Evolutionary conservation across 768 basidiomycete species (phyloP).

Genomic region (Termitomyces sp.): DNA sequence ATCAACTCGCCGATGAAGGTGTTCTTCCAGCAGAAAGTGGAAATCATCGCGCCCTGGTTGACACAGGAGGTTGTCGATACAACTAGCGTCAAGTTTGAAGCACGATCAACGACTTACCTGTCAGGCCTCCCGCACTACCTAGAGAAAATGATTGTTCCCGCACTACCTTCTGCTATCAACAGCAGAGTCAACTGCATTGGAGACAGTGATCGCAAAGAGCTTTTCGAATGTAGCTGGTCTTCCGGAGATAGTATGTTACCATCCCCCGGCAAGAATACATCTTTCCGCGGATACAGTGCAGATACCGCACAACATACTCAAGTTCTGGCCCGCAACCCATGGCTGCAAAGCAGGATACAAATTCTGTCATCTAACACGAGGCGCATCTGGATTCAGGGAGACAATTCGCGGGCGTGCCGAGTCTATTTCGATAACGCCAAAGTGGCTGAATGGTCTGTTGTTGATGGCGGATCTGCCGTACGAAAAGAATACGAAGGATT

Average conservation of each 20-base stretch:
- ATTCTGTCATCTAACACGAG: slow-evolving; percentile 17
- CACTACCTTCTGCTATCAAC: slow-evolving; percentile 17
- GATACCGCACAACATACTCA: background rate
- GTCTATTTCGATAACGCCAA: slow-evolving; percentile 41
- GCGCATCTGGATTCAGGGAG: slow-evolving; percentile 39
- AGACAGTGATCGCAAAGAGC: slow-evolving; percentile 13
- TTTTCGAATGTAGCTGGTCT: slow-evolving; percentile 23
- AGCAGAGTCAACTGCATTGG: slow-evolving; percentile 11
- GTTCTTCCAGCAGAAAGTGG: slow-evolving; percentile 61
- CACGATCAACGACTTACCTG: slow-evolving; percentile 36
- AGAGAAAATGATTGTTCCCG: slow-evolving; percentile 31
- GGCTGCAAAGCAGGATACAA: slow-evolving; percentile 14
- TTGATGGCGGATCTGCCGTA: slow-evolving; percentile 1
- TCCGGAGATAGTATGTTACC: slow-evolving; percentile 18
- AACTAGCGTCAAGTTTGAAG: background rate
- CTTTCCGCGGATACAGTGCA: background rate
- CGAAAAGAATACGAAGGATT: slow-evolving; percentile 6
- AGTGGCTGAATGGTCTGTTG: slow-evolving; percentile 7
- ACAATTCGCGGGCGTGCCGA: slow-evolving; percentile 53
- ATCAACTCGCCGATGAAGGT: slow-evolving; percentile 57
- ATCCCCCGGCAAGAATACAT: slow-evolving; percentile 11
- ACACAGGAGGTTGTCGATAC: slow-evolving; percentile 8
- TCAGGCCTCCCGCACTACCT: slow-evolving; percentile 40
- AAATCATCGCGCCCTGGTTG: slow-evolving; percentile 20
- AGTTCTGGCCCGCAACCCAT: slow-evolving; percentile 9